A percentile compares a stretch with the other conserved stretches of the same genome.
Conservation (phyloP, 2,329 filamentous ascomycete species). For the Trichoderma pleuroti region DNA sequence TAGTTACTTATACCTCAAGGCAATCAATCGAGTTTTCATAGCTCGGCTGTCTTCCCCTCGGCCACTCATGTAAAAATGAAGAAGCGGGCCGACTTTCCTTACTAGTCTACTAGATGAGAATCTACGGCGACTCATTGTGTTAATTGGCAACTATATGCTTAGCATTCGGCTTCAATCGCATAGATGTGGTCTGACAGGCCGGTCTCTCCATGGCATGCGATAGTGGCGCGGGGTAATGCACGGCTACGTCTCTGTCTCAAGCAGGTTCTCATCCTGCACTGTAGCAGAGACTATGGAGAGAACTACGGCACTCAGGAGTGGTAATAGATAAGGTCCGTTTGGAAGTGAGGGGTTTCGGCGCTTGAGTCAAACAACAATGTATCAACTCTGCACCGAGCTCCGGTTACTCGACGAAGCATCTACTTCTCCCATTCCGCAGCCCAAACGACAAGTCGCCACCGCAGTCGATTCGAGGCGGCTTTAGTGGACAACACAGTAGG, state of each 20-base stretch:
- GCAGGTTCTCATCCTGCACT: not conserved
- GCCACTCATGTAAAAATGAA: not conserved
- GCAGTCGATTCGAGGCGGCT: not conserved
- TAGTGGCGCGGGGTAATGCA: not conserved
- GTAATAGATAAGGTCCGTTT: not conserved
- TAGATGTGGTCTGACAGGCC: not conserved
- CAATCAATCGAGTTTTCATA: not conserved
- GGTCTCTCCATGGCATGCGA: not conserved
- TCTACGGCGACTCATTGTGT: not conserved
- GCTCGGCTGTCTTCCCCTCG: not conserved
- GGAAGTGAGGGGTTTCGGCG: not conserved
- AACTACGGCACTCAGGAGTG: not conserved
- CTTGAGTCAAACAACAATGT: not conserved
- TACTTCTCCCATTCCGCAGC: not conserved
- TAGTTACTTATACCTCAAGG: not conserved
- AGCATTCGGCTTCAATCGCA: not conserved
- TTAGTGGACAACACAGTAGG: not conserved
- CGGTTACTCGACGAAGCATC: not conserved
- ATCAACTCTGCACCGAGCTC: not conserved
- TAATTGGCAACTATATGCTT: not conserved
- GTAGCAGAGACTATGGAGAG: not conserved
- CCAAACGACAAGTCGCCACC: not conserved
- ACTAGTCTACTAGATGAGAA: not conserved
- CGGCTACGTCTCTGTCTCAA: not conserved
- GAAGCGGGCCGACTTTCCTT: not conserved